Evolutionary conservation across 768 basidiomycete species (phyloP), one percentile per base, ranked within the genome.

Genomic region (Lentinus tigrinus): DNA sequence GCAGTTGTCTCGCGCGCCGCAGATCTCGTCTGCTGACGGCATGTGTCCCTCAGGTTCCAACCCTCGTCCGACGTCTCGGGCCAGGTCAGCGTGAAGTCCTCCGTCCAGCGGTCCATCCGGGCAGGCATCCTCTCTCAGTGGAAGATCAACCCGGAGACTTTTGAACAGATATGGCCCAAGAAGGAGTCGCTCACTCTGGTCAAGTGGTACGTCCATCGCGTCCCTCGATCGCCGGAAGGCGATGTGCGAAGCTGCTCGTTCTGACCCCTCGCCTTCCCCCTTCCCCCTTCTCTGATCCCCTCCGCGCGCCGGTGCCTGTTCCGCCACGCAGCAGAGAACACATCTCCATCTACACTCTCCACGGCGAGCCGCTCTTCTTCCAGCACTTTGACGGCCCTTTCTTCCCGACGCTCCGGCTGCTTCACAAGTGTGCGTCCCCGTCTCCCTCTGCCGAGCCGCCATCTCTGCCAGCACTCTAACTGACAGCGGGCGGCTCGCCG

Each of bases 131-230:
- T 97, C 48, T 81, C 88, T 19, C 94, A 96, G 71, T 89, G 93
- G 82, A 90, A 85, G 66, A 82, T 92, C 50, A 84, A 87, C 61
- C 80, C 84, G 40, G 92, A 91, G 62, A 85, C 87, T 2, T 76
- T 98, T 28, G 97, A 99, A 69, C 83, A 83, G 65, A 83, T 99
- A 51, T 99, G 97, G 97, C 93, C 95, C 3, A 99, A 98, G 90
- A 99, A 98, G 80, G 96, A 98, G 78, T 81, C 88, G 2, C 78
- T 98, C 47, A 87, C 90, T 4, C 88, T 91, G 67, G 92, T 95
- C 60, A 98, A 98, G 79, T 98, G 97, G 96, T 95, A 73, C 63
- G 82, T 79, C 43, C 31, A n/a, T 26, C 48, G 42, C 69, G 24
- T 53, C 65, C 34, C 24, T 53, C 54, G 27, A 26, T 52, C 48